A percentile compares a stretch with the other conserved stretches of the same genome.
These are phyloP conservation scores for Tricholoma hemisulphureum DNA, from an alignment of 768 basidiomycete species.

Conservation along the genomic window DNA sequence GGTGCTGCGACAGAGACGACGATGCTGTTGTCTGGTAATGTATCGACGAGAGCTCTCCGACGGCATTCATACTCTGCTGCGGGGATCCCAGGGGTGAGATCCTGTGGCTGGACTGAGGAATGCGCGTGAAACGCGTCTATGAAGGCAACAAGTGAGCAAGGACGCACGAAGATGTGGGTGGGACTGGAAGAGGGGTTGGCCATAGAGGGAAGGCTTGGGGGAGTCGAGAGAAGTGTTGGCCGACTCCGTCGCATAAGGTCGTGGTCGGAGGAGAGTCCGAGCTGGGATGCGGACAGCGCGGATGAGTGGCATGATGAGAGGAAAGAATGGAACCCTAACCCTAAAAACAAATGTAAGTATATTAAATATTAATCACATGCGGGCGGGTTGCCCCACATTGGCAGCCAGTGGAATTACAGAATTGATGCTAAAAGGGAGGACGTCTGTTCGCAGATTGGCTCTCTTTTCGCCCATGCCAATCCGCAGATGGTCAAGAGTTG, in stretches of 20 bases:
- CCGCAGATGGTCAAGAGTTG: slow-evolving; percentile 41
- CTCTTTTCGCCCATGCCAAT: slow-evolving; percentile 16
- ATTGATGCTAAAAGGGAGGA: too few species aligned
- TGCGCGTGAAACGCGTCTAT: not conserved
- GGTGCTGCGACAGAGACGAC: slow-evolving; percentile 79
- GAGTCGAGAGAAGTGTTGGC: slow-evolving; percentile 8
- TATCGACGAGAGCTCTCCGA: slow-evolving; percentile 66
- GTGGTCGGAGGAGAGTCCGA: not conserved
- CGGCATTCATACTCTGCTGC: slow-evolving; percentile 74
- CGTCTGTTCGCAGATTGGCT: too few species aligned
- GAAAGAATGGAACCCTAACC: slow-evolving; percentile 3
- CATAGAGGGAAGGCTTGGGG: slow-evolving; percentile 71
- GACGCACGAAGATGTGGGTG: slow-evolving; percentile 78
- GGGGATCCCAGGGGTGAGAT: slow-evolving; percentile 83
- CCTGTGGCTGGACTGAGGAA: slow-evolving; percentile 50
- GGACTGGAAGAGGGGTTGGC: slow-evolving; percentile 74
- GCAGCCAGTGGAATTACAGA: too few species aligned
- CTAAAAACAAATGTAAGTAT: slow-evolving; percentile 2
- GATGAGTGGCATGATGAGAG: not conserved
- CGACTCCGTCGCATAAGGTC: slow-evolving; percentile 21
- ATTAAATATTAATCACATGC: too few species aligned
- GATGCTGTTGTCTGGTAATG: slow-evolving; percentile 66
- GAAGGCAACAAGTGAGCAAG: not conserved
- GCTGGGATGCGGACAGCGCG: not conserved
- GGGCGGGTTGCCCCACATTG: not conserved